These are phyloP conservation scores for Echites panduratus DNA, from an alignment of 257 asterid species.

Conservation along the genomic window DNA sequence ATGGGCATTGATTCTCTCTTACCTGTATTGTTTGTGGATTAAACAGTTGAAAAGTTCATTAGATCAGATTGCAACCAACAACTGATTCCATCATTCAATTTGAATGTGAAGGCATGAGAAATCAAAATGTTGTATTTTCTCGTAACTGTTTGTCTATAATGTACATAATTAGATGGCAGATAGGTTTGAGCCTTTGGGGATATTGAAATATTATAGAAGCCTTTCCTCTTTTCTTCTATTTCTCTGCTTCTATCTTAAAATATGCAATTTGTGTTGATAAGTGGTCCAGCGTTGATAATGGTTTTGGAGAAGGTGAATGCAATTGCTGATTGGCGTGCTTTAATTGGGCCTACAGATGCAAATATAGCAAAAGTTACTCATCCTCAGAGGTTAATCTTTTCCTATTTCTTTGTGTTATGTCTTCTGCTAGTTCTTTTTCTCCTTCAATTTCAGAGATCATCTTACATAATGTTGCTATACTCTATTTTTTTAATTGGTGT, in stretches of 20 bases:
- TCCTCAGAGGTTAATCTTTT: slow-evolving; percentile 56
- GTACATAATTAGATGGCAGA: neutral
- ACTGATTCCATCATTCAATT: neutral
- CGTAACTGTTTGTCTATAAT: neutral
- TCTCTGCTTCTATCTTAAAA: slow-evolving; percentile 9
- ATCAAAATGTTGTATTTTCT: neutral
- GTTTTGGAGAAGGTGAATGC: slow-evolving; percentile 78
- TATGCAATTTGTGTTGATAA: slow-evolving; percentile 17
- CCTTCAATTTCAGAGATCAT: neutral
- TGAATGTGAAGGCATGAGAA: neutral
- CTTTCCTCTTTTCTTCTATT: neutral
- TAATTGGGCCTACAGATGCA: slow-evolving; percentile 86
- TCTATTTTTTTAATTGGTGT: slow-evolving; percentile 5
- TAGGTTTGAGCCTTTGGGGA: neutral
- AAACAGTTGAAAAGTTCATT: neutral
- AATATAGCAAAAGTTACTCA: slow-evolving; percentile 61
- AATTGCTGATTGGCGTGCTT: slow-evolving; percentile 74
- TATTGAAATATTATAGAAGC: neutral
- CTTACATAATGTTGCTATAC: slow-evolving; percentile 3
- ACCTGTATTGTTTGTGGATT: neutral
- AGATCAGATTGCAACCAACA: neutral
- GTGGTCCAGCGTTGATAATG: slow-evolving; percentile 79
- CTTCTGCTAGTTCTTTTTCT: neutral
- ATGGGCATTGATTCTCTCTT: neutral
- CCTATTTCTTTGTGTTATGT: neutral